These are phyloP conservation scores for Chaetomium cochliodes DNA, from an alignment of 495 filamentous ascomycete genomes.

Conservation along the genomic window DNA sequence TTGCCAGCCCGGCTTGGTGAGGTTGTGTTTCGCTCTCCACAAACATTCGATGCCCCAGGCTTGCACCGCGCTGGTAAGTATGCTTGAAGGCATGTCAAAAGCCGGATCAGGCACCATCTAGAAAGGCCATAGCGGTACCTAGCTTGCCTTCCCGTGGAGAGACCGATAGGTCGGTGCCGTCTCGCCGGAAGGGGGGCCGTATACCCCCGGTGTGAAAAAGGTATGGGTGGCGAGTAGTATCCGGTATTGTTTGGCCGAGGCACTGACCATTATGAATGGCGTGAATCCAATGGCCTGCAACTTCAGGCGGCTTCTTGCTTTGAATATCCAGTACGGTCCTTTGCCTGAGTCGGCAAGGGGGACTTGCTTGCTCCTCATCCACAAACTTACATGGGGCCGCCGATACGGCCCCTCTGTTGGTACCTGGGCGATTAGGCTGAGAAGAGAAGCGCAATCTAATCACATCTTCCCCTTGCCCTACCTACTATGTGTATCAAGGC, in stretches of 20 bases:
- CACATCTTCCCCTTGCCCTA: slow-evolving; percentile 23
- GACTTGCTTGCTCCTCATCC: slow-evolving; percentile 18
- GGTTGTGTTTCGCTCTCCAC: background rate
- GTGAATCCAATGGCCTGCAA: slow-evolving; percentile 32
- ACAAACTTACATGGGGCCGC: slow-evolving; percentile 32
- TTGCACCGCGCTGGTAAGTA: background rate
- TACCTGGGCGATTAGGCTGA: slow-evolving; percentile 19
- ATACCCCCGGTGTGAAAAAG: background rate
- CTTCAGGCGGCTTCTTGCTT: slow-evolving; percentile 38
- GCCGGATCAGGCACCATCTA: background rate
- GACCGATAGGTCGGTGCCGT: background rate
- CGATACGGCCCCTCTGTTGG: slow-evolving; percentile 14
- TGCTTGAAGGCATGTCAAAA: background rate
- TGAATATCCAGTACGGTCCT: slow-evolving; percentile 36
- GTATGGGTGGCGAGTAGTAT: slow-evolving; percentile 22
- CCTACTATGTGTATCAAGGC: slow-evolving; percentile 26
- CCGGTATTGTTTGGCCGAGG: slow-evolving; percentile 26
- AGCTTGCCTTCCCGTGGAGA: slow-evolving; percentile 6
- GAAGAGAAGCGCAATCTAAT: slow-evolving; percentile 30
- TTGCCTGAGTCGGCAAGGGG: slow-evolving; percentile 31
- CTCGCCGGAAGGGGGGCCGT: background rate
- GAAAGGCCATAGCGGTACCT: background rate
- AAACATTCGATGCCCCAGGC: background rate
- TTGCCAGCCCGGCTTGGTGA: slow-evolving; percentile 23
- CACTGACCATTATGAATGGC: slow-evolving; percentile 18